Evolutionary conservation across 2,329 filamentous ascomycete species (phyloP), one percentile per base, ranked within the genome.

Genomic region (Curvularia eragrostidis): DNA sequence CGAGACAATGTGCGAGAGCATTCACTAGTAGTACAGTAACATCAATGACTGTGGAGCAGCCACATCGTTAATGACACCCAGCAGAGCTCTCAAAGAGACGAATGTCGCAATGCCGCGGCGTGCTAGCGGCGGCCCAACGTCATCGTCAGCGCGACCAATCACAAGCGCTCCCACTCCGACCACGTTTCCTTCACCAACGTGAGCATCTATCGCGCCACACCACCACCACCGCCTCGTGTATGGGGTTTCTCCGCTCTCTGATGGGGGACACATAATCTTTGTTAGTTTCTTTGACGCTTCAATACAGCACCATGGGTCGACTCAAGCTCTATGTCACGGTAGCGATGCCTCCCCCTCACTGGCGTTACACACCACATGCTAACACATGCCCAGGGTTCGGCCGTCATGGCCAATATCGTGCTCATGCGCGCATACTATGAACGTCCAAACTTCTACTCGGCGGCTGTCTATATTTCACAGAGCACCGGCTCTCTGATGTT

Each of bases 371-470:
- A 41, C 44, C 34, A 30, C 30, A 56, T 69, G 55, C 65, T 71
- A n/a, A n/a, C 26, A 73, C 54, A 52, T n/a, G 24, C 44, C 18
- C 46, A 77, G 75, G 70, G 87, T 78, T 97, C 94, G 54, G 88
- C 90, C 77, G 89, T 88, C 79, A 88, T 96, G 75, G 94, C 94
- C 69, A 89, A 87, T 65, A 87, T 88, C 69, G 93, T 97, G 58
- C 84, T 97, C 59, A 80, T 96, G 57, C 95, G 93, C 74, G 94
- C 95, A 61, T 94, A 98, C 79, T 90, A 95, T 74, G 91, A 98
- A 80, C 88, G 95, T 64, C 89, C 95, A 63, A 99, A 99, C 80
- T 99, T 98, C 83, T 99, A 99, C 81, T 96, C 94, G 53, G 93
- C 95, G 66, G 95, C 93, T 80, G 95, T 99, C 48, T 97, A 98